Percentiles rank a stretch among this genome's conserved stretches.
These are phyloP conservation scores for Chaetomium sp. DNA, from an alignment of 2,329 filamentous ascomycete genomes.

Conservation along the genomic window DNA sequence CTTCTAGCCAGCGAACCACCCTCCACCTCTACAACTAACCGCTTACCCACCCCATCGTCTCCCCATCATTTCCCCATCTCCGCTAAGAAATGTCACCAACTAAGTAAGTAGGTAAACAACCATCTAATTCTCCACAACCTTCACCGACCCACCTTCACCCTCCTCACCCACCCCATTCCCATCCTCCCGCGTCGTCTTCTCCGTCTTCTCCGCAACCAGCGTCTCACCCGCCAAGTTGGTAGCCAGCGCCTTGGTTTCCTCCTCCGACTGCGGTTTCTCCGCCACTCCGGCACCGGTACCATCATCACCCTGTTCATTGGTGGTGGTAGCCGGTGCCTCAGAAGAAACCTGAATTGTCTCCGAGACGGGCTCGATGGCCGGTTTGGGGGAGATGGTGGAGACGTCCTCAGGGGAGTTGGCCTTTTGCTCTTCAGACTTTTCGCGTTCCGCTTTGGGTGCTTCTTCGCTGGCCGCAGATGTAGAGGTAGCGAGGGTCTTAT, in stretches of 20 bases:
- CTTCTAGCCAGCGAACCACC: too few species aligned
- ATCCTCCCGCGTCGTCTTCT: conserved; percentile 23
- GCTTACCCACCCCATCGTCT: neutral
- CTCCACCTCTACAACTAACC: too few species aligned
- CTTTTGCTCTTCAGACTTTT: neutral
- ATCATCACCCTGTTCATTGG: neutral
- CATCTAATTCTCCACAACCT: conserved; percentile 14
- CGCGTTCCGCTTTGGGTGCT: too few species aligned
- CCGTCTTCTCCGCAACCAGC: conserved; percentile 34
- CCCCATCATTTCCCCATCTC: neutral
- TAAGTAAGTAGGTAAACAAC: too few species aligned
- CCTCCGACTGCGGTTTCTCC: conserved; percentile 2
- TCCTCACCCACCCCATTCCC: conserved; percentile 14
- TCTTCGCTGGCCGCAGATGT: too few species aligned
- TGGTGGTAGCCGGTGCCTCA: too few species aligned
- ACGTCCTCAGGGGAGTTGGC: too few species aligned
- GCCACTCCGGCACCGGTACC: neutral
- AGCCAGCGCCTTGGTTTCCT: conserved; percentile 32
- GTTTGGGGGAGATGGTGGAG: too few species aligned
- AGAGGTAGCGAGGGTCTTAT: too few species aligned
- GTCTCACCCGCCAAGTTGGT: conserved; percentile 40
- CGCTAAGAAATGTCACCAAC: neutral
- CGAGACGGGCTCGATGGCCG: too few species aligned
- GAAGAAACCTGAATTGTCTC: too few species aligned
- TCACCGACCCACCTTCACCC: conserved; percentile 14